These are phyloP conservation scores for Chlorokybus atmophyticus DNA, from an alignment of 139 green algal genomes.

Conservation along the genomic window DNA sequence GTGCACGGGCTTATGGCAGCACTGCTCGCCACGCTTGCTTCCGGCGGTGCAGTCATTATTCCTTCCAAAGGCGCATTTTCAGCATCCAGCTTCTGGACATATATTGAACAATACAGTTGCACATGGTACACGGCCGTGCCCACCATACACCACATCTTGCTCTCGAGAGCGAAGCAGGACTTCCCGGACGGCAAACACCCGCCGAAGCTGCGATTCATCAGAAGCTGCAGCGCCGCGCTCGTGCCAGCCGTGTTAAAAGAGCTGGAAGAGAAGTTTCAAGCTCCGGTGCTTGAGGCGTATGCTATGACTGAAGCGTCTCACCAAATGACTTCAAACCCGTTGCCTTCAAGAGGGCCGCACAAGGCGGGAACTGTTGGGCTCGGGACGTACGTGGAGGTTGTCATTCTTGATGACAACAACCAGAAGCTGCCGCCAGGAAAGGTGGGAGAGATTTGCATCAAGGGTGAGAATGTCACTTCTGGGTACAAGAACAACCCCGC, in stretches of 20 bases:
- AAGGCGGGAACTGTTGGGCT: slow-evolving; percentile 33
- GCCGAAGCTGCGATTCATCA: slow-evolving; percentile 60
- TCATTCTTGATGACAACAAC: slow-evolving; percentile 26
- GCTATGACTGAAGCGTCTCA: slow-evolving; percentile 78
- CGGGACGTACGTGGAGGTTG: slow-evolving; percentile 20
- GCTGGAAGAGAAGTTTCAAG: slow-evolving; percentile 42
- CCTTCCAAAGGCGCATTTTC: slow-evolving; percentile 46
- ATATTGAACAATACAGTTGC: slow-evolving; percentile 32
- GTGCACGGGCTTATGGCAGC: slow-evolving; percentile 74
- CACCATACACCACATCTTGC: slow-evolving; percentile 72
- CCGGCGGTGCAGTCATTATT: slow-evolving; percentile 42
- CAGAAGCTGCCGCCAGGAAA: slow-evolving; percentile 9
- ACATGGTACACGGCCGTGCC: slow-evolving; percentile 84
- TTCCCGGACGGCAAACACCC: neutral
- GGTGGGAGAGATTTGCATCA: slow-evolving; percentile 65
- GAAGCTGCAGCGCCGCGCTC: slow-evolving; percentile 55
- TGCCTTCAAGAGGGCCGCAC: slow-evolving; percentile 27
- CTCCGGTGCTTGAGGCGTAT: slow-evolving; percentile 82
- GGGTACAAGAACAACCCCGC: slow-evolving; percentile 65
- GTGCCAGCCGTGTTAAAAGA: slow-evolving; percentile 49
- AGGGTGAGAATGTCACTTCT: slow-evolving; percentile 59
- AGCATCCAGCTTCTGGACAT: slow-evolving; percentile 55
- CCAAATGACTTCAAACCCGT: slow-evolving; percentile 70
- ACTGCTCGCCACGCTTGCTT: slow-evolving; percentile 51
- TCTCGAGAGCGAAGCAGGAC: slow-evolving; percentile 7